Base-by-base conservation (phyloP, 164 flowering plant species). In the Vitis cinerea region DNA sequence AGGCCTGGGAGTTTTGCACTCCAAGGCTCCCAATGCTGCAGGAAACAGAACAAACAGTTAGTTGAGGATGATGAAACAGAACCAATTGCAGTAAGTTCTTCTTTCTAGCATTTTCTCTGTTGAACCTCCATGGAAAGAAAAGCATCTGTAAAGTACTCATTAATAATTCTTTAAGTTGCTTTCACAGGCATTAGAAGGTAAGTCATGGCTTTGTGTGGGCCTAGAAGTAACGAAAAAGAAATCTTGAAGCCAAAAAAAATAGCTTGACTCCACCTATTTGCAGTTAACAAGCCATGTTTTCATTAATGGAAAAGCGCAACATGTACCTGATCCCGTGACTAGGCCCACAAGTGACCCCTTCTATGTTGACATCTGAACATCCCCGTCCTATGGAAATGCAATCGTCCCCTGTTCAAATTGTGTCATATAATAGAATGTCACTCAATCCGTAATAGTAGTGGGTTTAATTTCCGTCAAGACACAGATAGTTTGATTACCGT, bases 21-120 rank as follows among this genome's bases (percentile, higher is more conserved):
- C 92, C 91, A 0, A 89, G 84, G 80, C 91, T 87, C 65, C 94
- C 94, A 50, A 89, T 89, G 83, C 94, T 89, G 88, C 72, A 59
- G 4, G 10, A 23, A n/a, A 51, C 56, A 13, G 56, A 53, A 37
- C 2, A 27, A 2, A 44, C 10, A 12, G 44, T 57, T 23, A 61
- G 54, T 37, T 37, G 7, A 19, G 19, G 9, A 55, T 8, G 8
- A 11, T 55, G 59, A 55, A 55, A 16, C 59, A 55, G 27, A 23
- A 23, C 27, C 27, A 23, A 23, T 23, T 23, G 2, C 27, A 23
- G 27, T 23, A 23, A 23, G 27, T 23, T 23, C 27, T 23, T 23
- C 27, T 23, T 23, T 23, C 27, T 23, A 23, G 27, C 27, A 23
- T 23, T 23, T 23, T 23, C 27, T 23, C 27, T 23, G 27, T 23